phyloP scores from a whole-genome alignment of 345 rosid species.

The Xanthoceras sorbifolium region DNA sequence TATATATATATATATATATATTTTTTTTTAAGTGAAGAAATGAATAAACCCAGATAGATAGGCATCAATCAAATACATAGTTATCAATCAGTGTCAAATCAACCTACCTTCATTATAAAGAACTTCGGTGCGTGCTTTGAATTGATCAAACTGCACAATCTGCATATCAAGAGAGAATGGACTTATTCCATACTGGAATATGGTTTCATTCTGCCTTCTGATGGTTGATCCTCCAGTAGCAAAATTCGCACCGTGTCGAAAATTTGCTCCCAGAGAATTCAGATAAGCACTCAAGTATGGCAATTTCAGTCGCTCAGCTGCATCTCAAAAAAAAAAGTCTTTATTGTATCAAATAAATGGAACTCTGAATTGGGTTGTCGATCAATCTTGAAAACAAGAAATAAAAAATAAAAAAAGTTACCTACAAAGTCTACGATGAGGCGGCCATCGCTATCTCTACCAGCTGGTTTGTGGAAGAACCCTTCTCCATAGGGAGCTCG shows the following conservation, averaged over 20 bases:
- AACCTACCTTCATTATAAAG: slow-evolving; percentile 57
- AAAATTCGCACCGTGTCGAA: slow-evolving; percentile 88
- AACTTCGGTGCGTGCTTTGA: slow-evolving; percentile 59
- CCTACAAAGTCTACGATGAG: slow-evolving; percentile 86
- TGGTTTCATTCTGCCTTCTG: slow-evolving; percentile 79
- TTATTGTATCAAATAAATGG: background rate
- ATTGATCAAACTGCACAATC: slow-evolving; percentile 72
- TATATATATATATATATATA: too few species aligned
- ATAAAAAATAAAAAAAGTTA: slow-evolving; percentile 11
- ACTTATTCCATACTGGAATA: slow-evolving; percentile 83
- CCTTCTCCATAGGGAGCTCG: slow-evolving; percentile 55
- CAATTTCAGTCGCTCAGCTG: slow-evolving; percentile 74
- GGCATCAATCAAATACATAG: background rate
- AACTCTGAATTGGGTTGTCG: background rate
- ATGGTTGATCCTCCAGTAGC: slow-evolving; percentile 96
- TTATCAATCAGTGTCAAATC: background rate
- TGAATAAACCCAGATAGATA: background rate
- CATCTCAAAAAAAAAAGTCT: slow-evolving; percentile 10
- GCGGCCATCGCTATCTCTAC: slow-evolving; percentile 76
- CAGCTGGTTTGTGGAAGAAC: slow-evolving; percentile 68
- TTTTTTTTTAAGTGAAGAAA: background rate
- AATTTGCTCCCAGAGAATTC: slow-evolving; percentile 78
- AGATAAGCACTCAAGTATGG: slow-evolving; percentile 88
- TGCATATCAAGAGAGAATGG: slow-evolving; percentile 91
- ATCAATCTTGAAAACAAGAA: background rate